Conservation (phyloP, 257 asterid genomes). For the Leonotis leonurus region DNA sequence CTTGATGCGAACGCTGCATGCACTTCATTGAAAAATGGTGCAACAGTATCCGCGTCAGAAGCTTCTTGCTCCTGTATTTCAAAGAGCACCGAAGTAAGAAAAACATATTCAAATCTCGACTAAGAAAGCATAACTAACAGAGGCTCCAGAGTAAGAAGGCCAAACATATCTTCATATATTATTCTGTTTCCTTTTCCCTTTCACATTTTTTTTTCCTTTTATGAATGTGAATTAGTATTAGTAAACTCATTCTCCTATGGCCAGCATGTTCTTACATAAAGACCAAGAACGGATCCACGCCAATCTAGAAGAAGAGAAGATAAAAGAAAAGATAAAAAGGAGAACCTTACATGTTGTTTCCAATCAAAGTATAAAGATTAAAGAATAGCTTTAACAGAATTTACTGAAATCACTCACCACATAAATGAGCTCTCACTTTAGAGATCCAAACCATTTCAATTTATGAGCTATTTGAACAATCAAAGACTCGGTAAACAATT, state of each 20-base stretch:
- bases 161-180: too few relatives aligned
- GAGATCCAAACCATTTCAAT: not conserved
- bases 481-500: too few relatives aligned
- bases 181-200: too few relatives aligned
- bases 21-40: slow-evolving; percentile 47
- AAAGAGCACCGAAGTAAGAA: slow-evolving; percentile 1
- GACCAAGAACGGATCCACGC: not conserved
- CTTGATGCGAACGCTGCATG: slow-evolving; percentile 39
- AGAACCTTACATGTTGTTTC: not conserved
- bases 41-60: slow-evolving; percentile 28
- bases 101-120: not conserved
- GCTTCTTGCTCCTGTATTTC: slow-evolving; percentile 42
- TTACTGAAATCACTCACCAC: too few relatives aligned
- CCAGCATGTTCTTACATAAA: not conserved
- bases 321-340: too few relatives aligned
- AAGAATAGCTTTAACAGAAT: too few relatives aligned
- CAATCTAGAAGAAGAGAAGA: not conserved
- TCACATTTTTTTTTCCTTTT: not conserved
- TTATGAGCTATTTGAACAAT: too few relatives aligned
- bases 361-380: not conserved
- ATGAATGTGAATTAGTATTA: not conserved
- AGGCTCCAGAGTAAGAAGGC: too few relatives aligned
- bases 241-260: too few relatives aligned
- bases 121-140: too few relatives aligned
- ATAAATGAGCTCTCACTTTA: not conserved